phyloP scores from a whole-genome alignment of 768 basidiomycete species.

The Tephrocybe sp. region DNA sequence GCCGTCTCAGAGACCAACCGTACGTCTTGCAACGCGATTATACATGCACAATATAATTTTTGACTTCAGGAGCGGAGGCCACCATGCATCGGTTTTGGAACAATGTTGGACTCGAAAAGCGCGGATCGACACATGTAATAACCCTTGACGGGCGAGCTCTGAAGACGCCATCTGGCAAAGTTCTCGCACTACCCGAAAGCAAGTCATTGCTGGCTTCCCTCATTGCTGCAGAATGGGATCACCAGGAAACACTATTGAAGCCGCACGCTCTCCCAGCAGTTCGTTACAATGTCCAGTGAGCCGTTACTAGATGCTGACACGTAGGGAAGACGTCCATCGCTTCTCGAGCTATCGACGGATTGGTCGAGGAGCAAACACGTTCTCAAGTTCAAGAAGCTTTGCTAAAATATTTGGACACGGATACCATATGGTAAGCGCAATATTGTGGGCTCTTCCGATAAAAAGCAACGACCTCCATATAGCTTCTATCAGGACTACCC shows the following conservation, averaged over 20 bases:
- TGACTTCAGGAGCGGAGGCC: slow-evolving; percentile 70
- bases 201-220: slow-evolving; percentile 76
- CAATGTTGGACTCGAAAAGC: slow-evolving; percentile 71
- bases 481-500: slow-evolving; percentile 87
- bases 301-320: background rate
- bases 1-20: slow-evolving; percentile 63
- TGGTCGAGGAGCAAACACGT: slow-evolving; percentile 55
- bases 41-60: background rate
- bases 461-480: slow-evolving; percentile 6
- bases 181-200: slow-evolving; percentile 63
- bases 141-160: slow-evolving; percentile 82
- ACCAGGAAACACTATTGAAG: slow-evolving; percentile 81
- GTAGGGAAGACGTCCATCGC: slow-evolving; percentile 77
- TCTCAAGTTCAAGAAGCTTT: slow-evolving; percentile 64
- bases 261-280: slow-evolving; percentile 92
- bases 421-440: slow-evolving; percentile 81
- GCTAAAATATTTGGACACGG: slow-evolving; percentile 87
- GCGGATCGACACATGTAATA: slow-evolving; percentile 51
- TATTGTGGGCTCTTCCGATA: background rate
- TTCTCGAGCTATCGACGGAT: slow-evolving; percentile 84
- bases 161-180: slow-evolving; percentile 85
- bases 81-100: slow-evolving; percentile 95
- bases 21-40: slow-evolving; percentile 26
- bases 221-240: slow-evolving; percentile 96
- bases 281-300: slow-evolving; percentile 11